Conservation (phyloP, 768 basidiomycete genomes). For the Lactarius quietus region DNA sequence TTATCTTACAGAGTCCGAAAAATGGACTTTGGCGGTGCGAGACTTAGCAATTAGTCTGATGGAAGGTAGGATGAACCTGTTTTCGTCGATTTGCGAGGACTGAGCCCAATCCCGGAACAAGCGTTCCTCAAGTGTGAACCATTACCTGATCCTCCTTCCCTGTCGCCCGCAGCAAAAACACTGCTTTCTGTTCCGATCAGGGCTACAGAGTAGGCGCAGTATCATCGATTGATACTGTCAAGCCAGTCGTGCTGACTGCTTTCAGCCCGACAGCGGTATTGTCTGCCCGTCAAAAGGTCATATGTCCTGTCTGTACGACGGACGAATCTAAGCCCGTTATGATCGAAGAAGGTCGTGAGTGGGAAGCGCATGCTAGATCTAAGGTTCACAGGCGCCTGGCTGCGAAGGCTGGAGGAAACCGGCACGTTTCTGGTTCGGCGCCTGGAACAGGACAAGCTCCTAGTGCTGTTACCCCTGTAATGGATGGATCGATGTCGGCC, state of each 20-base stretch:
- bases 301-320: constrained; percentile 62
- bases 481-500: neutral
- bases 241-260: constrained; percentile 5
- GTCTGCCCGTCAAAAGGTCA: constrained; percentile 50
- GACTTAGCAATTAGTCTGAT: constrained; percentile 47
- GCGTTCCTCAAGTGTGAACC: constrained; percentile 27
- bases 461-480: neutral
- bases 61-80: constrained; percentile 38
- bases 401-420: constrained; percentile 15
- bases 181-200: constrained; percentile 48
- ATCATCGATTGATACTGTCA: neutral
- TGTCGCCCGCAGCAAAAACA: constrained; percentile 53
- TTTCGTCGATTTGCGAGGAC: neutral
- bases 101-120: neutral
- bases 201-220: constrained; percentile 42
- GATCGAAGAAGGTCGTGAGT: constrained; percentile 53
- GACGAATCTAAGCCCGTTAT: constrained; percentile 55
- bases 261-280: constrained; percentile 56
- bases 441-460: neutral
- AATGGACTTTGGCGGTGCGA: constrained; percentile 57
- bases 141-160: constrained; percentile 53
- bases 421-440: neutral
- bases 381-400: constrained; percentile 51
- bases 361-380: constrained; percentile 56
- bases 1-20: constrained; percentile 8